phyloP scores from a whole-genome alignment of 441 rosid genomes.

The Kokia cookei region DNA sequence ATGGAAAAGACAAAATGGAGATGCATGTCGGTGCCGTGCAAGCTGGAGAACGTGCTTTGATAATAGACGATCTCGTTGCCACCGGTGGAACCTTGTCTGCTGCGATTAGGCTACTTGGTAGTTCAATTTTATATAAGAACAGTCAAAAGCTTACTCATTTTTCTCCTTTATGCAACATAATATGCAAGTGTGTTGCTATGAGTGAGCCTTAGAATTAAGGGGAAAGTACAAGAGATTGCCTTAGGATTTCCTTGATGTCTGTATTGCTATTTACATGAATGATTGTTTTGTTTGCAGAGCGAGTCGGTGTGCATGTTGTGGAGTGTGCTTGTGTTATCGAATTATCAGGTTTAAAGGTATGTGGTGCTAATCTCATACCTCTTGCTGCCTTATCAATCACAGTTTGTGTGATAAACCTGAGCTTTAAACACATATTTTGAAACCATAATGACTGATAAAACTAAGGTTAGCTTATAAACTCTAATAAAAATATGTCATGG shows the following conservation, averaged over 20 bases:
- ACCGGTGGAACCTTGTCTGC: constrained; percentile 96
- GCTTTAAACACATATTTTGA: not conserved
- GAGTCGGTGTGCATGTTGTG: constrained; percentile 70
- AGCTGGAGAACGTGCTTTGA: constrained; percentile 77
- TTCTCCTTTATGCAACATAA: not conserved
- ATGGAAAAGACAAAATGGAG: constrained; percentile 89
- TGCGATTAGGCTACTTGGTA: constrained; percentile 93
- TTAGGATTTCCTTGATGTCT: not conserved
- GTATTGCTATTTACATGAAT: not conserved
- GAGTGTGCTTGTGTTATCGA: constrained; percentile 94
- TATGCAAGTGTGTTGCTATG: not conserved
- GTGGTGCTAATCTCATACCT: not conserved
- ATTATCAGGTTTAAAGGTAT: constrained; percentile 68
- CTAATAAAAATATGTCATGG: not conserved
- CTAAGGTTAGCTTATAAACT: not conserved
- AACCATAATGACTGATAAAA: not conserved
- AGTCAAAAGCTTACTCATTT: not conserved
- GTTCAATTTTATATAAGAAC: not conserved
- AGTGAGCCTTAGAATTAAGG: not conserved
- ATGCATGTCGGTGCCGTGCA: constrained; percentile 98
- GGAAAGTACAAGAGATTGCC: not conserved
- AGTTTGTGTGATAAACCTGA: not conserved
- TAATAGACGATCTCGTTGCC: constrained; percentile 90
- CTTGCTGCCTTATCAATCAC: not conserved
- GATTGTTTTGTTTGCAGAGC: constrained; percentile 47